These are phyloP conservation scores for Trypethelium eluteriae DNA, from an alignment of 495 filamentous ascomycete species.

Conservation along the genomic window DNA sequence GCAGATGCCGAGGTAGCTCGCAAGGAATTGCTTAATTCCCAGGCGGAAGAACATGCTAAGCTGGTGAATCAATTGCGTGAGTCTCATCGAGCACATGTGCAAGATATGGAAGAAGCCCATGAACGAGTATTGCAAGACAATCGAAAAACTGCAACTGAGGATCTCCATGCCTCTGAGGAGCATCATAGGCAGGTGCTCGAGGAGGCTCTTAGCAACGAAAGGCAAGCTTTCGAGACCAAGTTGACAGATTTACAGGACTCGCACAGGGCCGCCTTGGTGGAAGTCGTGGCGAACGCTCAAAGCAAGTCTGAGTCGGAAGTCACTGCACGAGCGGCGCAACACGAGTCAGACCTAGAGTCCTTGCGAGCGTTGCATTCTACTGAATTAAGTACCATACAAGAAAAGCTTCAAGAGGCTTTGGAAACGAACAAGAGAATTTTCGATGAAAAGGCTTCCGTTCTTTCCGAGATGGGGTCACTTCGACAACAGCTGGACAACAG, in stretches of 20 bases:
- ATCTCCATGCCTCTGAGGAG: not conserved
- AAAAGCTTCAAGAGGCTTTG: not conserved
- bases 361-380: not conserved
- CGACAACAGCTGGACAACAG: constrained; percentile 3
- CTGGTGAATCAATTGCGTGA: not conserved
- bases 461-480: constrained; percentile 7
- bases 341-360: not conserved
- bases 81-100: not conserved
- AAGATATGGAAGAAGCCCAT: not conserved
- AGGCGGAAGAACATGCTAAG: not conserved
- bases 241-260: constrained; percentile 10
- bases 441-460: not conserved
- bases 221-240: not conserved
- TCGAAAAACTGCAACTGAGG: not conserved
- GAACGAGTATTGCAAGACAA: not conserved
- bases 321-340: not conserved
- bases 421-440: not conserved
- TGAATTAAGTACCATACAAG: not conserved
- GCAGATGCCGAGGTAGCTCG: not conserved
- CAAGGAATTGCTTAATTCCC: not conserved
- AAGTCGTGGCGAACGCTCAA: constrained; percentile 7
- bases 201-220: constrained; percentile 5
- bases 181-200: constrained; percentile 10
- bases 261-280: not conserved
- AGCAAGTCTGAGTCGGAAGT: constrained; percentile 8